Base-by-base conservation (phyloP, 2,329 filamentous ascomycete species). In the Penicillium sp. region DNA sequence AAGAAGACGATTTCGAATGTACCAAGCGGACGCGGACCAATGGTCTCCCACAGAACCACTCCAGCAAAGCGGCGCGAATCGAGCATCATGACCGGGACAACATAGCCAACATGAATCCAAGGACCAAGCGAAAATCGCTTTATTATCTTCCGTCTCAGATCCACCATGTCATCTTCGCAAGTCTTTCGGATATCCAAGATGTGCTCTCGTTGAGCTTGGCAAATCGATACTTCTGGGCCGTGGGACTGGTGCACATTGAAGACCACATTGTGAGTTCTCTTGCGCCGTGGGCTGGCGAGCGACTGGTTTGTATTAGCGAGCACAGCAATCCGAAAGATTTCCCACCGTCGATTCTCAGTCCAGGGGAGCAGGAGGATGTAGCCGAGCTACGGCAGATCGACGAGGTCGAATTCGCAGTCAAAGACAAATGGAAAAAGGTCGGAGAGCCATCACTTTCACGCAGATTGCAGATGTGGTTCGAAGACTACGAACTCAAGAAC, bases 251-350 rank as follows among this genome's bases (percentile, higher is more conserved):
- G 9, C 32, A 45, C 14, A 47, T 52, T 18, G 39, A 45, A 15
- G 38, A 39, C 9, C 39, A 49, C 37, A 56, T 50, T 35, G 26
- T 41, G 9, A 33, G 42, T n/a, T 44, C 44, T 10, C 29, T 59
- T 7, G 54, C 51, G 7, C 28, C 13, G 22, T 63, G 56, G 58
- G 53, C 57, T 6, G 54, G 55, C 3, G 48, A 51, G 37, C 51
- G 47, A 11, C 50, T 63, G 7, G 47, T 61, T 16, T 60, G 50
- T 16, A 46, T 56, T 3, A 54, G 54, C 30, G 38, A 52, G 7
- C 26, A 41, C 11, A 31, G 38, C 11, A 28, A 50, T 11, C 43
- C 41, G 9, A 45, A 33, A 10, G 45, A 47, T 18, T 37, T 31
- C 7, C 47, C 47, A 11, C 17, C 36, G 0, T 30, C 20, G 11